A percentile compares a stretch with the other conserved stretches of the same genome.
These are phyloP conservation scores for Pelargonium myrrhifolium DNA, from an alignment of 441 rosid genomes.

Conservation along the genomic window DNA sequence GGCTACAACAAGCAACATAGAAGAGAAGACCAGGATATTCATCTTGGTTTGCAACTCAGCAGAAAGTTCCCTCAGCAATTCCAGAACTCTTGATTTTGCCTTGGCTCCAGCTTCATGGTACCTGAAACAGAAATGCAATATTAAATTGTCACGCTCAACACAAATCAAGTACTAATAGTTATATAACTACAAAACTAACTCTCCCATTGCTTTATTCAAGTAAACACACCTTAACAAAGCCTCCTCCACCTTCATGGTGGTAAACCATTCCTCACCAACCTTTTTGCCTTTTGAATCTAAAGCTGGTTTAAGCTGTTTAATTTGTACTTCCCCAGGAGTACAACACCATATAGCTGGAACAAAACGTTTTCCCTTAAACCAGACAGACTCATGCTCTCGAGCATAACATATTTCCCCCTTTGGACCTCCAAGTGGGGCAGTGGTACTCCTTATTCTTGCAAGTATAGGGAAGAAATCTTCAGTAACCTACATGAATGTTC, in stretches of 20 bases:
- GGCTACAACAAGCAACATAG: constrained; percentile 85
- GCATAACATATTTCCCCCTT: constrained; percentile 86
- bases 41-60: constrained; percentile 72
- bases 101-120: constrained; percentile 79
- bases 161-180: neutral
- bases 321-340: constrained; percentile 90
- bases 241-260: constrained; percentile 67
- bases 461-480: constrained; percentile 80
- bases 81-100: constrained; percentile 69
- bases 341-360: constrained; percentile 75
- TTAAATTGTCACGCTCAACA: neutral
- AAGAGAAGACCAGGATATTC: constrained; percentile 75
- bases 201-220: neutral
- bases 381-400: constrained; percentile 88
- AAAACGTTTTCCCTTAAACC: constrained; percentile 93
- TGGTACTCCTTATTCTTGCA: constrained; percentile 67
- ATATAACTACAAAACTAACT: neutral
- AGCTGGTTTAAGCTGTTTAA: constrained; percentile 82
- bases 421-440: constrained; percentile 72
- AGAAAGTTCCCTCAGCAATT: constrained; percentile 76
- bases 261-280: constrained; percentile 99
- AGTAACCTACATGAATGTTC: constrained; percentile 41
- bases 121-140: constrained; percentile 34
- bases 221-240: constrained; percentile 60
- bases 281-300: constrained; percentile 86